Base-by-base conservation (phyloP, 2,329 filamentous ascomycete genomes). In the Fusarium compactum region DNA sequence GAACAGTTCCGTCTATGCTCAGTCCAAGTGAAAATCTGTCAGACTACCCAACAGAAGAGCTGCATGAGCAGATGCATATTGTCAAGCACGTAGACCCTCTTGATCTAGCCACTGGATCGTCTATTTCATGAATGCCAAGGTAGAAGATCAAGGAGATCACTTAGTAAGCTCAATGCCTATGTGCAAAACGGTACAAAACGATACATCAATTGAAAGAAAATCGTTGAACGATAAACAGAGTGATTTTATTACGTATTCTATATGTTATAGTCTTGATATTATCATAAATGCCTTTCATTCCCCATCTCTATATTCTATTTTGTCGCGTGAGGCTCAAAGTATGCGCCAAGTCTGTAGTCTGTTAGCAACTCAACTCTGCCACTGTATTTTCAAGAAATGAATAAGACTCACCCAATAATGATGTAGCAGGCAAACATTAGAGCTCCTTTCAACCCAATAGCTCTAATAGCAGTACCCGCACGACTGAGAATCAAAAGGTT, bases 401-500 rank as follows among this genome's bases (percentile, higher is more conserved):
- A 25, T 8, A 25, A 25, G 24, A 25, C 25, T 70, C 48, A 75
- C 73, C 69, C 84, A 67, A 88, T 86, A 29, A 87, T 87, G 3
- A 85, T 77, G 76, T 87, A 88, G 38, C 84, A 85, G 3, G 84
- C 84, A 71, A 85, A 85, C 69, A 88, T 80, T 40, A 88, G 74
- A 2, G 85, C 86, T 22, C 91, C 91, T 78, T 92, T 81, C 8
- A 82, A 46, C 1, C 79, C 78, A 6, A 76, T 78, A 1, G 90
- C 67, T 57, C 75, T 76, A 3, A 93, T 84, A 68, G 91, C 92
- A 74, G 92, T 91, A 74, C 86, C 90, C 69, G 91, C 86, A 16
- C 91, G 91, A 72, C 92, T 91, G 29, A 92, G 85, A 57, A 94
- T 90, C n/a, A 94, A 81, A 72, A 93, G 90, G 78, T 92, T 93